Conservation (phyloP, 2,329 filamentous ascomycete genomes). For the Aspergillus hiratsukae region DNA sequence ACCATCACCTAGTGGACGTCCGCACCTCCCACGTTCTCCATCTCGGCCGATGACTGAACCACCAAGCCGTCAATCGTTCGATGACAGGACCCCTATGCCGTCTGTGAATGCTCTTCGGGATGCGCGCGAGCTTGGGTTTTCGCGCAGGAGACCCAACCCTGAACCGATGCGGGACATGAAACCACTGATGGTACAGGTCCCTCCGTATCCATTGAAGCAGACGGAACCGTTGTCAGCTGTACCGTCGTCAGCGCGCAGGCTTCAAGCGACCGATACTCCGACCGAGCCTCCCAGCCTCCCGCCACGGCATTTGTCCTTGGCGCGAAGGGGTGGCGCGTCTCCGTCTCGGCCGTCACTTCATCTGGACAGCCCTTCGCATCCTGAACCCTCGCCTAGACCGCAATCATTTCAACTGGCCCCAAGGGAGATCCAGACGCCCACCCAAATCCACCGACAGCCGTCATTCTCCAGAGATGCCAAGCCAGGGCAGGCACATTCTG, state of each 20-base stretch:
- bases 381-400: slow-evolving; percentile 11
- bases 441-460: slow-evolving; percentile 21
- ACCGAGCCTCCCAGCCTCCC: slow-evolving; percentile 49
- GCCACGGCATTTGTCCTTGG: slow-evolving; percentile 30
- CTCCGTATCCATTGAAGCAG: slow-evolving; percentile 18
- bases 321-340: slow-evolving; percentile 19
- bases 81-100: slow-evolving; percentile 24
- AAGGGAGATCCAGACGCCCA: slow-evolving; percentile 17
- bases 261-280: slow-evolving; percentile 26
- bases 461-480: slow-evolving; percentile 26
- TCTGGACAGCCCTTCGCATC: slow-evolving; percentile 9
- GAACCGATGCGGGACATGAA: slow-evolving; percentile 27
- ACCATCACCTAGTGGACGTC: slow-evolving; percentile 9
- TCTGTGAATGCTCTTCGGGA: slow-evolving; percentile 15
- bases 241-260: slow-evolving; percentile 40
- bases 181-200: slow-evolving; percentile 31
- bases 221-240: slow-evolving; percentile 19
- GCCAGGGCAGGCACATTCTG: slow-evolving; percentile 13
- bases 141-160: slow-evolving; percentile 20
- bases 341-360: slow-evolving; percentile 17
- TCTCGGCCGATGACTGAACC: slow-evolving; percentile 24
- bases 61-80: slow-evolving; percentile 23
- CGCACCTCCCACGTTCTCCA: slow-evolving; percentile 14
- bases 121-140: slow-evolving; percentile 29
- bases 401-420: slow-evolving; percentile 10